Evolutionary conservation across 1,284 basidiomycete species (phyloP).

Genomic region (Athelia sp.): DNA sequence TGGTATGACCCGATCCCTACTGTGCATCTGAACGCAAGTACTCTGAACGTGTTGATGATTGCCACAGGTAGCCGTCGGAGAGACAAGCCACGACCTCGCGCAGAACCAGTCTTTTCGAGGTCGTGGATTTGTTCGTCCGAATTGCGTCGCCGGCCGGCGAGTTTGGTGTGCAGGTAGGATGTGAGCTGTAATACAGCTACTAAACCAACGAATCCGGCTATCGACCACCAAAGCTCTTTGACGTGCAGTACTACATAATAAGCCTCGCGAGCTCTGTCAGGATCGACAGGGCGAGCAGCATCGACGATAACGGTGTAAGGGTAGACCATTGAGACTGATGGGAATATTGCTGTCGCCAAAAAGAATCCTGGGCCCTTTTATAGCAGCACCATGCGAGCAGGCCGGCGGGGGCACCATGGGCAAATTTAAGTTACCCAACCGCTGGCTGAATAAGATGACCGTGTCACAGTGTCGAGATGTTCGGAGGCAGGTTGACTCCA

Average conservation of each 20-base stretch:
- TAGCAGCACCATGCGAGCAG: too few relatives aligned
- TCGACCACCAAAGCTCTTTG: constrained; percentile 40
- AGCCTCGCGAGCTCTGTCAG: too few relatives aligned
- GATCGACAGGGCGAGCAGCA: too few relatives aligned
- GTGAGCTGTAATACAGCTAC: constrained; percentile 32
- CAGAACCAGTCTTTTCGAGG: constrained; percentile 3
- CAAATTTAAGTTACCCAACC: too few relatives aligned
- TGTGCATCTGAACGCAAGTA: constrained; percentile 45
- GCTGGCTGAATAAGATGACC: too few relatives aligned
- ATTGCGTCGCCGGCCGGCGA: constrained; percentile 19
- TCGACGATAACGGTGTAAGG: too few relatives aligned
- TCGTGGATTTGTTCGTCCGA: neutral
- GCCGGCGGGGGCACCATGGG: too few relatives aligned
- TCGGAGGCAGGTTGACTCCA: too few relatives aligned
- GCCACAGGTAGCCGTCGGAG: constrained; percentile 31
- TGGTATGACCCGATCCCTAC: constrained; percentile 34
- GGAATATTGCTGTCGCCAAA: too few relatives aligned
- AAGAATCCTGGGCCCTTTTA: too few relatives aligned
- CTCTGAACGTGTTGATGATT: constrained; percentile 38
- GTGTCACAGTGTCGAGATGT: too few relatives aligned
- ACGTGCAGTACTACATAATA: constrained; percentile 10
- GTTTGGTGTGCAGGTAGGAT: constrained; percentile 17
- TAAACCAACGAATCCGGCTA: constrained; percentile 36
- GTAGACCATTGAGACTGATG: too few relatives aligned
- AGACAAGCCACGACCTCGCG: constrained; percentile 10